Percentiles rank a stretch among this genome's conserved stretches.
phyloP scores from a whole-genome alignment of 495 filamentous ascomycete species.

The Pseudoneurospora amorphoporcata region DNA sequence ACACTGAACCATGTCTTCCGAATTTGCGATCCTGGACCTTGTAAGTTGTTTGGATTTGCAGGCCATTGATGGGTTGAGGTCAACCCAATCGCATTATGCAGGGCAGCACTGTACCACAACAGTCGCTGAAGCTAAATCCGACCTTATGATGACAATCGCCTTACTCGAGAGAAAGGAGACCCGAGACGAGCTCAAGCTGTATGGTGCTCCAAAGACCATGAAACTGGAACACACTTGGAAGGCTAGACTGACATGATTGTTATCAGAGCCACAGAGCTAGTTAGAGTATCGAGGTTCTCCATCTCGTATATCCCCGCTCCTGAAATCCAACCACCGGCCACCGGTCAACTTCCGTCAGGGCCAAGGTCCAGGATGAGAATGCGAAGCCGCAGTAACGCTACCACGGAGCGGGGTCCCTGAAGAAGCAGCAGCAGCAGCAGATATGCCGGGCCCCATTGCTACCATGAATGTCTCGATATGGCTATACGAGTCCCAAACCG shows the following conservation, averaged over 20 bases:
- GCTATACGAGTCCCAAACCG: not conserved
- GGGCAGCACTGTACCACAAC: not conserved
- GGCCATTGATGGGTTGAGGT: too few relatives aligned
- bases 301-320: too few relatives aligned
- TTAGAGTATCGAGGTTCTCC: not conserved
- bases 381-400: not conserved
- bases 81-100: not conserved
- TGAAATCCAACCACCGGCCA: not conserved
- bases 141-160: not conserved
- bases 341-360: too few relatives aligned
- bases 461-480: not conserved
- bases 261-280: not conserved
- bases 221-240: not conserved
- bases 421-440: not conserved
- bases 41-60: not conserved
- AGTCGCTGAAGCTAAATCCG: not conserved
- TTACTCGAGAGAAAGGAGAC: not conserved
- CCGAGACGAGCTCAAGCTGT: not conserved
- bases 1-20: not conserved
- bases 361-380: not conserved
- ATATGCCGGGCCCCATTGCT: not conserved
- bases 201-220: not conserved
- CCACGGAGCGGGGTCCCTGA: not conserved
- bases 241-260: not conserved
- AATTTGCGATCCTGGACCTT: not conserved